phyloP scores from a whole-genome alignment of 495 filamentous ascomycete genomes.

The Schizothecium vesticola region DNA sequence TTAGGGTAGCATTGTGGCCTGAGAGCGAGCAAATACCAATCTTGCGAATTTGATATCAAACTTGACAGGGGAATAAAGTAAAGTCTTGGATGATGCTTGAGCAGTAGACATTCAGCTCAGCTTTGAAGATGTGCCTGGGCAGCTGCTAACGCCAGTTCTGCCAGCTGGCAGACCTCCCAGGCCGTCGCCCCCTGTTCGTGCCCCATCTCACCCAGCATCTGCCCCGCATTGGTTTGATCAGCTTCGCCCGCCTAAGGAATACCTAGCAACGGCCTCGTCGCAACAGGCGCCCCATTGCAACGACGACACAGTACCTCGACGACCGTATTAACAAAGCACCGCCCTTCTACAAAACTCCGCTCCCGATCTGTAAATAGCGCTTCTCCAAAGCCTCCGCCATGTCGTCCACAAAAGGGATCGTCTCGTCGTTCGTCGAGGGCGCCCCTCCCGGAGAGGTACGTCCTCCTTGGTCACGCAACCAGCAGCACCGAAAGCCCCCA shows the following conservation, averaged over 20 bases:
- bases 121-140: not conserved
- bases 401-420: constrained; percentile 51
- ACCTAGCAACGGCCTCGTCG: not conserved
- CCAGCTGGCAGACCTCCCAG: not conserved
- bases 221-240: constrained; percentile 11
- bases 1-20: not conserved
- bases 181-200: not conserved
- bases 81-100: not conserved
- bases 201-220: not conserved
- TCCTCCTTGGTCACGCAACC: not conserved
- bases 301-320: not conserved
- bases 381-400: constrained; percentile 16
- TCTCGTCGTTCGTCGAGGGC: constrained; percentile 87
- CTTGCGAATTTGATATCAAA: not conserved
- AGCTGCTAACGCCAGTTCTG: not conserved
- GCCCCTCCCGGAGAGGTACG: constrained; percentile 95
- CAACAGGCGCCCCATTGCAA: not conserved
- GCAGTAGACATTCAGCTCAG: too few relatives aligned
- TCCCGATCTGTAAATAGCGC: not conserved
- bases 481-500: not conserved
- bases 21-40: not conserved
- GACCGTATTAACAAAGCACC: not conserved
- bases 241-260: not conserved
- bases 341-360: not conserved
- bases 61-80: not conserved